Percentiles rank a stretch among this genome's conserved stretches.
These are phyloP conservation scores for Lanmaoa rubissima DNA, from an alignment of 768 basidiomycete genomes.

Conservation along the genomic window DNA sequence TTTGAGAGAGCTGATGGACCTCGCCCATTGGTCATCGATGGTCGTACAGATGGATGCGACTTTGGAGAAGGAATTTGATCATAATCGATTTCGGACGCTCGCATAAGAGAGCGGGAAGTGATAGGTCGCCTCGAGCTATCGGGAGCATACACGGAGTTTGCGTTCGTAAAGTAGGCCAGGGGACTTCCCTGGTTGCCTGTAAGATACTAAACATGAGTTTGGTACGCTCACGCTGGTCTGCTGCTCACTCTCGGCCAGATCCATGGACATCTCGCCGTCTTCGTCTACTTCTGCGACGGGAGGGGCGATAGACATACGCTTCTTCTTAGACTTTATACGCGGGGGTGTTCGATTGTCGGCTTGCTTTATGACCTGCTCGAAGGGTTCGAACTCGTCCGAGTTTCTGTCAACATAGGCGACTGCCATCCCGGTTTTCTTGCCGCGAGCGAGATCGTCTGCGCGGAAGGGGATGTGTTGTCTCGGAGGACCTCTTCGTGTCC, in stretches of 20 bases:
- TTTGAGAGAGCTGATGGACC: slow-evolving; percentile 35
- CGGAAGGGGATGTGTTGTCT: slow-evolving; percentile 75
- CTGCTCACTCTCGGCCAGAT: slow-evolving; percentile 65
- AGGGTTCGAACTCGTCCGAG: slow-evolving; percentile 82
- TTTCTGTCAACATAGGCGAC: slow-evolving; percentile 67
- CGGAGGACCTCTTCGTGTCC: slow-evolving; percentile 53
- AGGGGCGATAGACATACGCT: slow-evolving; percentile 39
- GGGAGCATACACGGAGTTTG: slow-evolving; percentile 40
- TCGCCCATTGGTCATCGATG: slow-evolving; percentile 34
- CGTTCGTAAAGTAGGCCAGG: slow-evolving; percentile 36
- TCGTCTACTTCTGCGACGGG: slow-evolving; percentile 44
- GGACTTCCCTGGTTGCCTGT: slow-evolving; percentile 33
- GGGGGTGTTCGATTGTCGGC: slow-evolving; percentile 67
- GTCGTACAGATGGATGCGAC: slow-evolving; percentile 30
- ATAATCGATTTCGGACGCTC: slow-evolving; percentile 56
- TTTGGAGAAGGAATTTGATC: slow-evolving; percentile 64
- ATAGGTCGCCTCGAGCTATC: slow-evolving; percentile 33
- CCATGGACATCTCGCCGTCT: slow-evolving; percentile 77
- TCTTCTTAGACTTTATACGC: slow-evolving; percentile 49
- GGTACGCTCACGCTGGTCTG: neutral
- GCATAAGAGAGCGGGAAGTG: slow-evolving; percentile 47
- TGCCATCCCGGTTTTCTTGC: slow-evolving; percentile 76
- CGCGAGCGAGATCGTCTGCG: slow-evolving; percentile 72
- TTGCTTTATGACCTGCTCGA: slow-evolving; percentile 70
- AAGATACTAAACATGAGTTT: slow-evolving; percentile 2